Evolutionary conservation across 202 grass and related monocot species (phyloP).

Genomic region (Hordeum pubiflorum): DNA sequence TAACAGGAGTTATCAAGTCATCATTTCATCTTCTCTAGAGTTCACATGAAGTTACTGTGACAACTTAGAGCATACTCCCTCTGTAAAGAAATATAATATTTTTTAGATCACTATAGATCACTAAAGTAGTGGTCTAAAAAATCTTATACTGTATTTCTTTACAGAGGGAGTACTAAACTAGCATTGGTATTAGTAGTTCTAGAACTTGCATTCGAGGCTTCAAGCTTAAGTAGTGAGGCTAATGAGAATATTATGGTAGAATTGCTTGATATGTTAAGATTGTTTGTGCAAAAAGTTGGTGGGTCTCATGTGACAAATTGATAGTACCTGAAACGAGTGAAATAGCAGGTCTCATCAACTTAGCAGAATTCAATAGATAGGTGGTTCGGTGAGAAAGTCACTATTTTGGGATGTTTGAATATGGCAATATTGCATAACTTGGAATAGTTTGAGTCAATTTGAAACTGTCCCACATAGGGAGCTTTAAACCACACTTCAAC

Average conservation of each 20-base stretch:
- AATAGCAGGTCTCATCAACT: neutral
- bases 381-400: neutral
- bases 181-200: neutral
- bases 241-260: neutral
- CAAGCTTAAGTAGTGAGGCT: neutral
- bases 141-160: too few species aligned
- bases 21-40: neutral
- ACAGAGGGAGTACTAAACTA: neutral
- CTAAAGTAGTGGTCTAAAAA: too few species aligned
- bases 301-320: neutral
- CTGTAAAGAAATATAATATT: too few species aligned
- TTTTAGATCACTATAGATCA: too few species aligned
- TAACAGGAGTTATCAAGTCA: neutral
- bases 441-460: neutral
- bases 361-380: neutral
- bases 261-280: neutral
- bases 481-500: slow-evolving; percentile 2
- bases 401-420: neutral
- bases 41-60: neutral
- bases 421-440: neutral
- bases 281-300: neutral
- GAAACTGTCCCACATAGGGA: neutral
- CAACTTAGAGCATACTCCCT: neutral
- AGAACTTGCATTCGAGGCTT: neutral
- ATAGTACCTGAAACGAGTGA: neutral